Percentiles rank a stretch among this genome's conserved stretches.
Conservation (phyloP, 768 basidiomycete species). For the Mycena floridula region DNA sequence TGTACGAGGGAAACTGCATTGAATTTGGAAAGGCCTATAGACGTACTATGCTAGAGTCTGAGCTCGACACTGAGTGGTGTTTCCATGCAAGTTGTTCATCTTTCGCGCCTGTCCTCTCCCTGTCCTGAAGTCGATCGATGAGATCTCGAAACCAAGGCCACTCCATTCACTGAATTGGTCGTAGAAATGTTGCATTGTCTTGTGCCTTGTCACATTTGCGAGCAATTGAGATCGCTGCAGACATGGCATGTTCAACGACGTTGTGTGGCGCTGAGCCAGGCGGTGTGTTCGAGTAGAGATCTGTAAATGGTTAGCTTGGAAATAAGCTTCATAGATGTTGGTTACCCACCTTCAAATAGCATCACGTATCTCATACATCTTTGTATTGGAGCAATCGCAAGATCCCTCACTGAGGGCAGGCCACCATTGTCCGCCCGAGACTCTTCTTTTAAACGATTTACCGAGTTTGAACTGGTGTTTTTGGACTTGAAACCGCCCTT, state of each 20-base stretch:
- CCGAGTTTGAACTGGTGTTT: background rate
- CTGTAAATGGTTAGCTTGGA: conserved; percentile 23
- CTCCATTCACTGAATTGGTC: too few species aligned
- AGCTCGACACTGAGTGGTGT: background rate
- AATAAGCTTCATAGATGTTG: background rate
- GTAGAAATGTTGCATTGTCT: conserved; percentile 38
- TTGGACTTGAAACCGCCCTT: conserved; percentile 1
- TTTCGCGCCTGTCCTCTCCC: background rate
- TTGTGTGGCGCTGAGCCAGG: conserved; percentile 34
- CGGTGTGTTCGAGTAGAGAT: conserved; percentile 46
- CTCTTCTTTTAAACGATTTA: background rate
- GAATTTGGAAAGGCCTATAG: background rate
- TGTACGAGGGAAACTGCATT: background rate
- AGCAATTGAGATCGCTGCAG: conserved; percentile 40
- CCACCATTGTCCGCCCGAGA: background rate
- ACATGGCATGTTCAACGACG: conserved; percentile 42
- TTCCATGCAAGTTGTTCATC: background rate
- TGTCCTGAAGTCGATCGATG: too few species aligned
- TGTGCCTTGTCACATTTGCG: conserved; percentile 44
- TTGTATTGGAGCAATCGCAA: conserved; percentile 60
- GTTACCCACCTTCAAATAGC: conserved; percentile 47
- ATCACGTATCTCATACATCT: conserved; percentile 59
- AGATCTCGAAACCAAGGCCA: too few species aligned
- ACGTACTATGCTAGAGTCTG: background rate
- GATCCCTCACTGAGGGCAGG: conserved; percentile 37